Conservation (phyloP, 1,284 basidiomycete genomes). For the Pascua sp. region DNA sequence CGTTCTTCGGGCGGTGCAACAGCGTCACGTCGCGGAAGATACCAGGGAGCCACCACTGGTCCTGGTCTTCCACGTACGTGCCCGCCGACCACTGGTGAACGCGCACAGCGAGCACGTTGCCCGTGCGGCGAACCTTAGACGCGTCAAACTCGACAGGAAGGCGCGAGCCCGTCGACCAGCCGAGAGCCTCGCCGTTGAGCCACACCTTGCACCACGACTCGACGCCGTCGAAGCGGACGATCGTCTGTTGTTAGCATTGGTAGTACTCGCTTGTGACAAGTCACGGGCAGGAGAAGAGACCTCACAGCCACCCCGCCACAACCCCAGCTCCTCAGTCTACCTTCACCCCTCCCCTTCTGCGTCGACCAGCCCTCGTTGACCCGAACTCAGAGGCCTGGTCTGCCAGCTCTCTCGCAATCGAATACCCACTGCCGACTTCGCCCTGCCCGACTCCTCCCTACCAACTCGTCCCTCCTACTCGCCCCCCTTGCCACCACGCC, state of each 20-base stretch:
- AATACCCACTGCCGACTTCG: too few species aligned
- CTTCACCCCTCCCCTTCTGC: too few species aligned
- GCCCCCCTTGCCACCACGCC: too few species aligned
- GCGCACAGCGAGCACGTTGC: conserved; percentile 14
- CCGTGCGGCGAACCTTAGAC: background rate
- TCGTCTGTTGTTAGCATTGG: background rate
- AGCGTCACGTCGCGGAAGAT: conserved; percentile 28
- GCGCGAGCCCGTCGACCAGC: conserved; percentile 15
- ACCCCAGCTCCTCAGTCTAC: too few species aligned
- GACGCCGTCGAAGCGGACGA: conserved; percentile 27
- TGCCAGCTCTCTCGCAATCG: too few species aligned
- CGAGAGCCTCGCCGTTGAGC: conserved; percentile 23
- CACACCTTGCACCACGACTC: conserved; percentile 28
- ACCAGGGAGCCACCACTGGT: conserved; percentile 31
- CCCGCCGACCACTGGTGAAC: conserved; percentile 25
- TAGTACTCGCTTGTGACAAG: too few species aligned
- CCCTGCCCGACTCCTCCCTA: too few species aligned
- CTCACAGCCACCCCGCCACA: too few species aligned
- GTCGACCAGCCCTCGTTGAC: too few species aligned
- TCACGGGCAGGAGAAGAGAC: too few species aligned
- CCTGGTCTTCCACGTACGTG: conserved; percentile 27
- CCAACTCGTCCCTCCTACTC: too few species aligned
- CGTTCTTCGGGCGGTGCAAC: conserved; percentile 18
- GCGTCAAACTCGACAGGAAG: conserved; percentile 24
- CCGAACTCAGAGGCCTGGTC: too few species aligned